Percentiles rank a stretch among this genome's conserved stretches.
phyloP scores from a whole-genome alignment of 805 yeast species.

The Dipodascopsis uninucleata region DNA sequence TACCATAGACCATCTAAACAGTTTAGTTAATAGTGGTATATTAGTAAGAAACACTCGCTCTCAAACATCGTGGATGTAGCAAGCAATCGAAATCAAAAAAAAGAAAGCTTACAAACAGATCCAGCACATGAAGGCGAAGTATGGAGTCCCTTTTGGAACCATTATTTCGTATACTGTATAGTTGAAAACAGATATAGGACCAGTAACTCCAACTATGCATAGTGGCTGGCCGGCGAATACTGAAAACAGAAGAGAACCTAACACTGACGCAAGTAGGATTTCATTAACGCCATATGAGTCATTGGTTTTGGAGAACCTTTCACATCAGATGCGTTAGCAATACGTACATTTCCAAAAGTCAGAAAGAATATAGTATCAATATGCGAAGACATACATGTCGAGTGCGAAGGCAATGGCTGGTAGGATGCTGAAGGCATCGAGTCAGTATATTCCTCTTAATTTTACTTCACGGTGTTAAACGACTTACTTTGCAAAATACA shows the following conservation, averaged over 20 bases:
- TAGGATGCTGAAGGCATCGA: not conserved
- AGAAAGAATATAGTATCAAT: not conserved
- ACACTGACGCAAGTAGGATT: conserved; percentile 73
- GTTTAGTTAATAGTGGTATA: not conserved
- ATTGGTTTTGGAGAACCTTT: conserved; percentile 88
- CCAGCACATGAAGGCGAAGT: conserved; percentile 95
- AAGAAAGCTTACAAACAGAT: conserved; percentile 48
- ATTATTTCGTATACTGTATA: conserved; percentile 80
- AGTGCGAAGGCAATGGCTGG: conserved; percentile 17
- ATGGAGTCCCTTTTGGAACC: conserved; percentile 48
- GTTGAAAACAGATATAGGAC: conserved; percentile 88
- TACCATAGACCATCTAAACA: conserved; percentile 70
- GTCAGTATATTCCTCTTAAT: not conserved
- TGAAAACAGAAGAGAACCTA: conserved; percentile 89
- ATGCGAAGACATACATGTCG: conserved; percentile 11
- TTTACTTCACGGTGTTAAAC: no score
- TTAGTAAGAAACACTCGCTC: no score
- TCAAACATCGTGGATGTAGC: no score
- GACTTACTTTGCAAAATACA: conserved; percentile 72
- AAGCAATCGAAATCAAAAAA: no score
- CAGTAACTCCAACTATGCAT: conserved; percentile 95
- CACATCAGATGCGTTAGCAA: conserved; percentile 97
- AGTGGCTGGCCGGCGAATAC: conserved; percentile 83
- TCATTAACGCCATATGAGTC: conserved; percentile 90
- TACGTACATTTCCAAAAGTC: conserved; percentile 51